Base-by-base conservation (phyloP, 768 basidiomycete genomes). In the Scleroderma citrinum region DNA sequence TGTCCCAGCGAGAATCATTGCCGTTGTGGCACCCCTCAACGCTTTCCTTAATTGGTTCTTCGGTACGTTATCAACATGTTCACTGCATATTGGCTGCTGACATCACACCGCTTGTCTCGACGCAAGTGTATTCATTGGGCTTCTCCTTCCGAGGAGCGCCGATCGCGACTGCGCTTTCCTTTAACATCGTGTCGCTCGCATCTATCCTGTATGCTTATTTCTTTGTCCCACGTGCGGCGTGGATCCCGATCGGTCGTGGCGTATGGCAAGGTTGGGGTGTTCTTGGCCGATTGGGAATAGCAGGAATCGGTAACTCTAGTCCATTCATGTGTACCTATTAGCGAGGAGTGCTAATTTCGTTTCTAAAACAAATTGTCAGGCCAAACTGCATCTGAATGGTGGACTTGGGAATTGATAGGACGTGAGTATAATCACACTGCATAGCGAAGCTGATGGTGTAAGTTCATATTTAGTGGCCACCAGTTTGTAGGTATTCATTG, bases 1-100 rank as follows among this genome's bases (percentile, higher is more conserved):
- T 16, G 77, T 92, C 5, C 93, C 94, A 0, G 93, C 92, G 0
- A 80, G 83, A 50, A 86, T 94, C 50, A 83, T 89, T 35, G 65
- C 88, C 49, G 69, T 88, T 19, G 80, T 93, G 14, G 90, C 93
- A 1, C 95, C 93, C 0, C 70, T 90, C 58, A 98, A 98, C 58
- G 81, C 80, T 2, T 49, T 87, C 5, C 72, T 95, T 11, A 94
- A 92, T 61, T 96, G 82, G 61, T 52, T 89, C 1, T 79, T 98
- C 14, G 91, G 86, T 87, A 59, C n/a, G 70, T 12, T 11, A 34
- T 49, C 36, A 6, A 17, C 17, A 5, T 14, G 24, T 29, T 5
- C 8, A 8, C 35, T 14, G 26, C 7, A 39, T 17, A 12, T 36
- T 26, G 36, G 17, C 23, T 5, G 21, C 19, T 17, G 50, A 45